Evolutionary conservation across 352 stramenopile genomes (phyloP).

Genomic region (Globisporangium solare): DNA sequence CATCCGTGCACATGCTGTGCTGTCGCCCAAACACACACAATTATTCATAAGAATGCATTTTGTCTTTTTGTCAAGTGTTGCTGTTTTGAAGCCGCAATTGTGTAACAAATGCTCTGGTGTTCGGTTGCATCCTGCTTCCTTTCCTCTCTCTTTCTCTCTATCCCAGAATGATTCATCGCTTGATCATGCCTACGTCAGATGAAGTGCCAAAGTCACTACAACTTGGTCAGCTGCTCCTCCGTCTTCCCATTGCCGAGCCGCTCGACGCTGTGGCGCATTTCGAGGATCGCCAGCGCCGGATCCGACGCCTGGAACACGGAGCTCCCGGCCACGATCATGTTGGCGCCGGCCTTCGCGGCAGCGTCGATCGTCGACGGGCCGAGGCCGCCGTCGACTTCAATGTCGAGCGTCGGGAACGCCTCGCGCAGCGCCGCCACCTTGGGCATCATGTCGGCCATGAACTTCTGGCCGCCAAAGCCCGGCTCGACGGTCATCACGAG

Average conservation of each 20-base stretch:
- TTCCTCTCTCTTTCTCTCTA: no score
- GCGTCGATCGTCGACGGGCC: slow-evolving; percentile 91
- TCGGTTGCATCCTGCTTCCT: no score
- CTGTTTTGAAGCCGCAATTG: no score
- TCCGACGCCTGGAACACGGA: slow-evolving; percentile 89
- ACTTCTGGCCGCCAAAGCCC: slow-evolving; percentile 95
- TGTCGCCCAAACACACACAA: slow-evolving; percentile 2
- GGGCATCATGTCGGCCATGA: slow-evolving; percentile 95
- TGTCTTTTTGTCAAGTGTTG: not conserved
- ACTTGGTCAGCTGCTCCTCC: slow-evolving; percentile 52
- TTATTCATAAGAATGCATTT: slow-evolving; percentile 20
- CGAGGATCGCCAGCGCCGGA: slow-evolving; percentile 63
- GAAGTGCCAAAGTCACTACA: slow-evolving; percentile 15
- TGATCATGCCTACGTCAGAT: no score
- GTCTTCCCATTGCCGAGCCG: slow-evolving; percentile 70
- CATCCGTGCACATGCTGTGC: not conserved
- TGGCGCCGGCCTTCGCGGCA: slow-evolving; percentile 92
- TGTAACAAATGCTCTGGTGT: no score
- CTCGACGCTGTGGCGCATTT: slow-evolving; percentile 84
- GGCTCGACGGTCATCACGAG: slow-evolving; percentile 99
- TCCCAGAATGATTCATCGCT: no score
- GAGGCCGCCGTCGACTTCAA: slow-evolving; percentile 97
- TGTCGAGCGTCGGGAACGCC: slow-evolving; percentile 93
- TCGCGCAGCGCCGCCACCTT: slow-evolving; percentile 90
- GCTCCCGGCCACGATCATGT: slow-evolving; percentile 96